Percentiles rank a stretch among this genome's conserved stretches.
Evolutionary conservation across 2,329 filamentous ascomycete species (phyloP).

Genomic region (Verticillium nonalfalfae): DNA sequence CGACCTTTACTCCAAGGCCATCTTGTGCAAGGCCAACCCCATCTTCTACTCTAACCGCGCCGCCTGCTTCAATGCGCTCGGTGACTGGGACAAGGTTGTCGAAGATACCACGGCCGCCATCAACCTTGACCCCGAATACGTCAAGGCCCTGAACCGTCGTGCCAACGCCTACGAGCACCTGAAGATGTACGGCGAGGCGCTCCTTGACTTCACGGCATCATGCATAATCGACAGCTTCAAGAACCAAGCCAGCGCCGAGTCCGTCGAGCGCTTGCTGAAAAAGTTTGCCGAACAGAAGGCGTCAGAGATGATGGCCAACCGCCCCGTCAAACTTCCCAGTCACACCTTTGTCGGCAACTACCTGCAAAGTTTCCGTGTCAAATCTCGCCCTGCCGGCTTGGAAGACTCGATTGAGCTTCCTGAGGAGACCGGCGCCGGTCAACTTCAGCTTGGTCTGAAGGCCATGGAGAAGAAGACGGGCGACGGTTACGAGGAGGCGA

Average conservation of each 20-base stretch:
- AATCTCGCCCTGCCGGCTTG: slow-evolving; percentile 71
- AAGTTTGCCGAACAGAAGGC: slow-evolving; percentile 95
- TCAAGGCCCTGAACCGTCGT: slow-evolving; percentile 94
- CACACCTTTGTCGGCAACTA: slow-evolving; percentile 98
- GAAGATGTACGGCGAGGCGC: slow-evolving; percentile 83
- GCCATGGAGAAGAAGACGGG: slow-evolving; percentile 80
- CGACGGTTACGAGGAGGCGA: slow-evolving; percentile 86
- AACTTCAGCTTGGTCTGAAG: slow-evolving; percentile 76
- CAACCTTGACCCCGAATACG: slow-evolving; percentile 87
- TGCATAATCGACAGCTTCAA: slow-evolving; percentile 98
- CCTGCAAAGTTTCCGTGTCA: slow-evolving; percentile 92
- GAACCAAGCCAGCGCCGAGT: slow-evolving; percentile 80
- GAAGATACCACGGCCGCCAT: slow-evolving; percentile 95
- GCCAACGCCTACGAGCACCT: slow-evolving; percentile 96
- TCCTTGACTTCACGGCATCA: slow-evolving; percentile 96
- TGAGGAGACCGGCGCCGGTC: slow-evolving; percentile 74
- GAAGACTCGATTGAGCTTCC: slow-evolving; percentile 74
- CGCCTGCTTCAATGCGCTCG: slow-evolving; percentile 91
- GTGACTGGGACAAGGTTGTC: slow-evolving; percentile 91
- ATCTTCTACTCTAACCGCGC: slow-evolving; percentile 99
- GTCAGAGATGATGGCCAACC: slow-evolving; percentile 81
- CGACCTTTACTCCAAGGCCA: slow-evolving; percentile 89
- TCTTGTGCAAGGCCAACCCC: slow-evolving; percentile 93
- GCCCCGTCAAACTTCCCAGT: slow-evolving; percentile 82
- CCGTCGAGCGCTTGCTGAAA: slow-evolving; percentile 89